Percentiles rank a stretch among this genome's conserved stretches.
Conservation (phyloP, 1,139 yeast genomes). For the Taphrina flavorubra region DNA sequence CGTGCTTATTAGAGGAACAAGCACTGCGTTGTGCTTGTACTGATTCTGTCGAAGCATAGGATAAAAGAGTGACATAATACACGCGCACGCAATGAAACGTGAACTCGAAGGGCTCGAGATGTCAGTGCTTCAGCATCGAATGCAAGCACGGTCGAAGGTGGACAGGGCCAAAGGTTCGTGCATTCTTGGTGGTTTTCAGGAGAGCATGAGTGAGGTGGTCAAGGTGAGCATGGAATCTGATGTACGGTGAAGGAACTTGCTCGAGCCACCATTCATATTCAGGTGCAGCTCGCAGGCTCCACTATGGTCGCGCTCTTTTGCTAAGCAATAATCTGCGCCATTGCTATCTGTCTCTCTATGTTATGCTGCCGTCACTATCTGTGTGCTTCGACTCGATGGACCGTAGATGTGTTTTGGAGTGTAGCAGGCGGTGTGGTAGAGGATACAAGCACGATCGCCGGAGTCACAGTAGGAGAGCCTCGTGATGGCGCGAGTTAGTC, state of each 20-base stretch:
- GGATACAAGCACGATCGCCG: too few relatives aligned
- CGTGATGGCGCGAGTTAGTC: too few relatives aligned
- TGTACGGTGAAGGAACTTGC: neutral
- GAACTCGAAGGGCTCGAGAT: neutral
- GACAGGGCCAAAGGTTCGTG: constrained; percentile 4
- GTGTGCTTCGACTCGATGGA: too few relatives aligned
- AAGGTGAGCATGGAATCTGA: neutral
- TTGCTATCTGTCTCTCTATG: too few relatives aligned
- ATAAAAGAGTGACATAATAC: neutral
- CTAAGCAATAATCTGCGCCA: too few relatives aligned
- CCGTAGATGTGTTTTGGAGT: too few relatives aligned
- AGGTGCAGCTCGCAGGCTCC: neutral
- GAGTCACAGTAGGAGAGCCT: too few relatives aligned
- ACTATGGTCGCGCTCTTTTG: neutral
- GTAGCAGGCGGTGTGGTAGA: too few relatives aligned
- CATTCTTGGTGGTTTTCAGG: neutral
- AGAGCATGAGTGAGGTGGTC: neutral
- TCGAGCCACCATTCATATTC: neutral
- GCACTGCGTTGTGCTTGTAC: neutral
- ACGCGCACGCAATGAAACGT: neutral
- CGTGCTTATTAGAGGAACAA: neutral
- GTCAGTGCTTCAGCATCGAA: neutral
- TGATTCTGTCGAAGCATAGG: neutral
- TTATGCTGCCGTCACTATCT: too few relatives aligned
- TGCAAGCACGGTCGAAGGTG: neutral